These are phyloP conservation scores for Asterochloris erici DNA, from an alignment of 139 green algal genomes.

Conservation along the genomic window DNA sequence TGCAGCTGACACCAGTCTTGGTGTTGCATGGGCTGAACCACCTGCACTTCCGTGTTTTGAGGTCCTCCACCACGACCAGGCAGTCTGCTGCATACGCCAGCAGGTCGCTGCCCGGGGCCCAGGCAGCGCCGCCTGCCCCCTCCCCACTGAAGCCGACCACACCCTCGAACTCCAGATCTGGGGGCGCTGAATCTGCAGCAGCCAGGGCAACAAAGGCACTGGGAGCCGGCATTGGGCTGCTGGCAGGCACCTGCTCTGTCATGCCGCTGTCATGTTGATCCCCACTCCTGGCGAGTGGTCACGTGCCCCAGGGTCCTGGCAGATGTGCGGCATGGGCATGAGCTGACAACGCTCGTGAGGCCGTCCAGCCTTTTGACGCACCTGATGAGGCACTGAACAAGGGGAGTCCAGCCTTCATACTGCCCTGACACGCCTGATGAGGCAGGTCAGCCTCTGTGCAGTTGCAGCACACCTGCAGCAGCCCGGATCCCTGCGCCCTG, in stretches of 20 bases:
- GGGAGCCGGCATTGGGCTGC: background rate
- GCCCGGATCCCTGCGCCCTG: too few species aligned
- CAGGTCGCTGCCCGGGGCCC: background rate
- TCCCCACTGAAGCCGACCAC: background rate
- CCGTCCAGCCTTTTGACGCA: too few species aligned
- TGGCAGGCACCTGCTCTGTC: background rate
- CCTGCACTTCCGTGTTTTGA: constrained; percentile 9
- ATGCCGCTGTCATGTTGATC: background rate
- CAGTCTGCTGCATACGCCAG: constrained; percentile 23
- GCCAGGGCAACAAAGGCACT: too few species aligned
- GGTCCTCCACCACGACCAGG: constrained; percentile 22
- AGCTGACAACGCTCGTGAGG: too few species aligned
- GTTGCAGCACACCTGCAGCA: too few species aligned
- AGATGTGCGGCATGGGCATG: too few species aligned
- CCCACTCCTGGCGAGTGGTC: too few species aligned
- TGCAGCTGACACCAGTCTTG: background rate
- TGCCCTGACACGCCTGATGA: too few species aligned
- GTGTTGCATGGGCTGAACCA: background rate
- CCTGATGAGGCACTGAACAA: too few species aligned
- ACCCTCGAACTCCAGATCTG: background rate
- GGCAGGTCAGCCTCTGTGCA: too few species aligned
- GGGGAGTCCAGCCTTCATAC: too few species aligned
- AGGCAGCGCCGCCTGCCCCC: background rate
- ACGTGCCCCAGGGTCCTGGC: too few species aligned
- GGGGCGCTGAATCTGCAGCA: background rate